These are phyloP conservation scores for Penicillium oxalicum DNA, from an alignment of 2,329 filamentous ascomycete genomes.

Conservation along the genomic window DNA sequence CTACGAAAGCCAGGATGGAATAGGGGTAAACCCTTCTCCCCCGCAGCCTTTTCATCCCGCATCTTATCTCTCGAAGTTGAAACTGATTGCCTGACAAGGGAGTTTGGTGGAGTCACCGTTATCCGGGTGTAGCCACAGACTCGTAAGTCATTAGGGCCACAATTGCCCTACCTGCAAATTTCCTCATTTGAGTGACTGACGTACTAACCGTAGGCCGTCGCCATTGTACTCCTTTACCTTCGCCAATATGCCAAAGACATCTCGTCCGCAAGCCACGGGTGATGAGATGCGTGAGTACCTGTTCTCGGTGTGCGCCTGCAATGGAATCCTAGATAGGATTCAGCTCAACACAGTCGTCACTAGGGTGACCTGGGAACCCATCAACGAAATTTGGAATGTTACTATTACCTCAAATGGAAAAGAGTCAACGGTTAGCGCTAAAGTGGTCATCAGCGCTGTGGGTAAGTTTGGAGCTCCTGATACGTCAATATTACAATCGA, in stretches of 20 bases:
- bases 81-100: neutral
- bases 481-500: neutral
- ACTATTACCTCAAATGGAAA: neutral
- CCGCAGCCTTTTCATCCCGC: neutral
- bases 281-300: neutral
- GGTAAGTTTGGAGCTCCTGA: neutral
- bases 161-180: neutral
- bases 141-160: neutral
- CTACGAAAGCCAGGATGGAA: neutral
- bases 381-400: neutral
- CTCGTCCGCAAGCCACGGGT: neutral
- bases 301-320: neutral
- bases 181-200: neutral
- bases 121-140: neutral
- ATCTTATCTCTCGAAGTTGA: neutral
- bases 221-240: neutral
- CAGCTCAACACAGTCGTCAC: neutral
- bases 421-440: neutral
- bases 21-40: neutral
- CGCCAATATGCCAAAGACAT: neutral
- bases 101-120: neutral
- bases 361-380: neutral
- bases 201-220: neutral
- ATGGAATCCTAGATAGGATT: neutral
- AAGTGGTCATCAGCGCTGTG: neutral